Conservation (phyloP, 2,329 filamentous ascomycete species). For the Aspergillus spinulosporus region DNA sequence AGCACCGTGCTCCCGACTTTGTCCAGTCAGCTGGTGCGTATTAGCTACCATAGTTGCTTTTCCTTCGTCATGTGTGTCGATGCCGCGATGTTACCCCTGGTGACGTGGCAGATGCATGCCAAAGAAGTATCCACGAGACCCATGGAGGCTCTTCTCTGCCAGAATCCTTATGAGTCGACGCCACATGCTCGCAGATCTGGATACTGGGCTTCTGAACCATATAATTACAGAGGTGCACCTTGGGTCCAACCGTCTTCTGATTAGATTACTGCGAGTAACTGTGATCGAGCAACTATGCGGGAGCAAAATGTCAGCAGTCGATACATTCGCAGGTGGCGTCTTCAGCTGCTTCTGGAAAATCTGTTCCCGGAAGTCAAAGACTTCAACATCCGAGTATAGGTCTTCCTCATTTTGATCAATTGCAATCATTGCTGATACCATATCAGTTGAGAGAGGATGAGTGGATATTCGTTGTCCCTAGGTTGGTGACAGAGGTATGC, state of each 20-base stretch:
- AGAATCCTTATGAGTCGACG: too few species aligned
- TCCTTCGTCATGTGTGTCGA: not conserved
- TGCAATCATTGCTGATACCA: too few species aligned
- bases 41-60: not conserved
- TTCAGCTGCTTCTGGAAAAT: not conserved
- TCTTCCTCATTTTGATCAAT: not conserved
- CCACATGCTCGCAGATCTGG: not conserved
- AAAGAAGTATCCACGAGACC: not conserved
- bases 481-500: not conserved
- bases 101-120: not conserved
- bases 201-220: not conserved
- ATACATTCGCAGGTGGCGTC: not conserved
- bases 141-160: not conserved
- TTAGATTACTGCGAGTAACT: not conserved
- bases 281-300: not conserved
- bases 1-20: not conserved
- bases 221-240: not conserved
- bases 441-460: slow-evolving; percentile 1
- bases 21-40: too few species aligned
- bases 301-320: slow-evolving; percentile 1
- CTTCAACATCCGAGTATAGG: not conserved
- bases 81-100: not conserved
- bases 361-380: not conserved
- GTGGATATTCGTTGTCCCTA: not conserved
- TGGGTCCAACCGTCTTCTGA: not conserved